These are phyloP conservation scores for Colletotrichum shisoi DNA, from an alignment of 2,329 filamentous ascomycete genomes.

Conservation along the genomic window DNA sequence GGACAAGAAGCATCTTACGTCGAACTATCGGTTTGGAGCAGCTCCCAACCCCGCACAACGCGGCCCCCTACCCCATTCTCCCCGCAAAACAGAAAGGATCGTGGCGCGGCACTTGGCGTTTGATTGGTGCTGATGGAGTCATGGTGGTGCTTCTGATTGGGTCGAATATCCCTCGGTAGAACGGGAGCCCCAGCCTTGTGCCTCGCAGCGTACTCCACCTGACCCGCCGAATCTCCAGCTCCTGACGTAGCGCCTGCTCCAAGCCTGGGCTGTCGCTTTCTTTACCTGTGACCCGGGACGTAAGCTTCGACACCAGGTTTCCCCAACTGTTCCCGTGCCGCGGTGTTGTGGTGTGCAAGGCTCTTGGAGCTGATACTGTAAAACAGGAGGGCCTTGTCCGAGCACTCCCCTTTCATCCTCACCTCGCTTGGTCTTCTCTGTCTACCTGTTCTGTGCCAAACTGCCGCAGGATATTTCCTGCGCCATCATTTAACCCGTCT, in stretches of 20 bases:
- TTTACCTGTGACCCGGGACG: constrained; percentile 22
- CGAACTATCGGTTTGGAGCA: neutral
- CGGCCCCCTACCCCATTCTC: constrained; percentile 11
- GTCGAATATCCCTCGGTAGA: neutral
- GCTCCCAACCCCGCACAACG: constrained; percentile 27
- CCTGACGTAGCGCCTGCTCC: constrained; percentile 22
- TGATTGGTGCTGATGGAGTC: constrained; percentile 22
- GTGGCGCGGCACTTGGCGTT: constrained; percentile 31
- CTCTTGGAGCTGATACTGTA: constrained; percentile 4
- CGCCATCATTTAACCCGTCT: neutral
- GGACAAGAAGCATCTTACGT: neutral
- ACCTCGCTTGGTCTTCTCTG: neutral
- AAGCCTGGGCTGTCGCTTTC: constrained; percentile 7
- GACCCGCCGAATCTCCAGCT: constrained; percentile 16
- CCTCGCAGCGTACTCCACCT: constrained; percentile 22
- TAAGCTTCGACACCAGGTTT: constrained; percentile 34
- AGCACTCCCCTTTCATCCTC: neutral
- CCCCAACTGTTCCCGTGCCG: constrained; percentile 30
- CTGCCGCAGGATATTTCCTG: neutral
- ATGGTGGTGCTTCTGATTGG: neutral
- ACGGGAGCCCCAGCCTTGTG: constrained; percentile 20
- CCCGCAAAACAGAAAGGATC: constrained; percentile 17
- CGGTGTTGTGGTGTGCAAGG: neutral
- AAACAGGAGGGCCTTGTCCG: constrained; percentile 5
- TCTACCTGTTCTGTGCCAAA: neutral